A percentile compares a stretch with the other conserved stretches of the same genome.
phyloP scores from a whole-genome alignment of 306 rosid genomes.

The Cicer arietinum region DNA sequence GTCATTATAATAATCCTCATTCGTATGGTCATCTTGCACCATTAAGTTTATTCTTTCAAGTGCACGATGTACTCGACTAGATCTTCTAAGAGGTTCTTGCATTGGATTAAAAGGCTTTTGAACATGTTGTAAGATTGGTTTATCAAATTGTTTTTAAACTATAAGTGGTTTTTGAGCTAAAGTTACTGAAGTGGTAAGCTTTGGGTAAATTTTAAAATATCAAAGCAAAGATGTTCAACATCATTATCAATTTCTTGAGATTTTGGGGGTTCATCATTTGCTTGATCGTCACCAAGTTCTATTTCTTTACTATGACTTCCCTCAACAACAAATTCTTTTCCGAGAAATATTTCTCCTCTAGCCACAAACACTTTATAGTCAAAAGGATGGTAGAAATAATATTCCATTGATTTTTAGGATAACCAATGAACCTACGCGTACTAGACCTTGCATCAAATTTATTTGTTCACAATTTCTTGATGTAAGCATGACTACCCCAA shows the following conservation, averaged over 20 bases:
- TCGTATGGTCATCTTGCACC: too few species aligned
- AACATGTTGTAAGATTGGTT: neutral
- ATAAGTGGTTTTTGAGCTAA: too few species aligned
- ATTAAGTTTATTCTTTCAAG: too few species aligned
- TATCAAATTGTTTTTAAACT: neutral
- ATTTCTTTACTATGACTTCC: neutral
- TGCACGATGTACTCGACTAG: too few species aligned
- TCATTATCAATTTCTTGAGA: neutral
- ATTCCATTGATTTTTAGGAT: conserved; percentile 19
- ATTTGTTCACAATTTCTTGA: neutral
- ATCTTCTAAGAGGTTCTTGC: neutral
- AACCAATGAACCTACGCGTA: conserved; percentile 5
- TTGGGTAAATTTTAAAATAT: neutral
- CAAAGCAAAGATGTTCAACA: neutral
- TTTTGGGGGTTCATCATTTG: neutral
- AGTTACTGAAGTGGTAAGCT: neutral
- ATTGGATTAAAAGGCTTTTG: neutral
- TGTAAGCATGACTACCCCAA: neutral
- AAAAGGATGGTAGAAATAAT: conserved; percentile 3
- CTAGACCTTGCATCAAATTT: neutral
- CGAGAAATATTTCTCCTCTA: neutral
- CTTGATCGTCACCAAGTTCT: neutral
- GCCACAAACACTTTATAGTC: conserved; percentile 11
- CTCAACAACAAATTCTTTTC: neutral
- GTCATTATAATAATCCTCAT: too few species aligned